Base-by-base conservation (phyloP, 305 asterid genomes). In the Stenogyne calaminthoides region DNA sequence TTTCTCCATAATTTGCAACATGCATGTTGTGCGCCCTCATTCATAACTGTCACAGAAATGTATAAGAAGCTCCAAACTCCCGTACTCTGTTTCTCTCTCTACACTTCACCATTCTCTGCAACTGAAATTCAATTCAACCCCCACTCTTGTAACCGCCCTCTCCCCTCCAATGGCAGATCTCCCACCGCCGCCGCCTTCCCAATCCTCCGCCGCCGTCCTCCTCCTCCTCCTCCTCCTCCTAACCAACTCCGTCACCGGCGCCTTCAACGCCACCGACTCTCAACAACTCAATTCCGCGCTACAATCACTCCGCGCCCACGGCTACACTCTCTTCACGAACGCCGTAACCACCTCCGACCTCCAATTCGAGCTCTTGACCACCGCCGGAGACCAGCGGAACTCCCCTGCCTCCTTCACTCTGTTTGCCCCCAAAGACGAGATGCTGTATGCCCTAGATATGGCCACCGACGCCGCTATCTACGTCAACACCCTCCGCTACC, bases 271-370 rank as follows among this genome's bases (percentile, higher is more conserved):
- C 55, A 8, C 32, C 60, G 32, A 15, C 25, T 6, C 27, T 0
- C 12, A 19, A 0, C 12, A 14, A 27, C 10, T 76, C n/a, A 81
- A 77, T 5, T 62, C 76, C 6, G 78, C 85, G 62, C 78, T 77
- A 51, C 42, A 42, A 12, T 60, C 81, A 20, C 86, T 89, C 69
- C 57, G 85, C 19, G 55, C 22, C 80, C 80, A 39, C 61, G 95
- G 92, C 16, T 84, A 78, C 82, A 76, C 80, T 1, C 95, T 87
- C 70, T 87, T 89, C 72, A 78, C 88, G 80, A 89, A 89, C 84
- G 89, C 88, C 76, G 78, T 85, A 14, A 44, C 87, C 78, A 89
- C 95, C 74, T 85, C 95, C 68, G 95, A 87, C 72, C 79, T 89
- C 74, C 81, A 85, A 22, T 80, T 72, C 84, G 84, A 89, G 73